Conservation (phyloP, 257 asterid genomes). For the Ilex aquifolium region DNA sequence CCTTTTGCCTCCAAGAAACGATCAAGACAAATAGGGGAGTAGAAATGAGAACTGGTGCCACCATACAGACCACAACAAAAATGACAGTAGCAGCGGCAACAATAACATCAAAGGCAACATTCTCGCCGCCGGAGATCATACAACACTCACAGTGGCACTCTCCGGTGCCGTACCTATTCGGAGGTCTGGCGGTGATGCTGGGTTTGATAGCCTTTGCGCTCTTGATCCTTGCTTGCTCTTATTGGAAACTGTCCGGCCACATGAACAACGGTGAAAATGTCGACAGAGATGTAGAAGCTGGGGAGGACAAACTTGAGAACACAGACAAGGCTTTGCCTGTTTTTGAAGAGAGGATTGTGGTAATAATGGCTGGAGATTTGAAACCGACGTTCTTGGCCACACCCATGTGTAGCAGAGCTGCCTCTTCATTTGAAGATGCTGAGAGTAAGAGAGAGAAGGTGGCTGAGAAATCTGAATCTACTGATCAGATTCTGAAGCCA, state of each 20-base stretch:
- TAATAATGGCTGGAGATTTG: conserved; percentile 62
- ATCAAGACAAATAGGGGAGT: background rate
- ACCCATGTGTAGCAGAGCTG: conserved; percentile 18
- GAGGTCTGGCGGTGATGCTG: conserved; percentile 60
- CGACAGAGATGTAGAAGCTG: conserved; percentile 26
- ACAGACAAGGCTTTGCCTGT: conserved; percentile 24
- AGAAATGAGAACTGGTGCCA: background rate
- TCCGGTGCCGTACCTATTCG: conserved; percentile 64
- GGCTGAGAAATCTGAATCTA: conserved; percentile 10
- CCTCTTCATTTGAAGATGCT: conserved; percentile 14
- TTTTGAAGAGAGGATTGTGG: conserved; percentile 53
- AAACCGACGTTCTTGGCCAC: conserved; percentile 62
- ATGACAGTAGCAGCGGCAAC: conserved; percentile 13
- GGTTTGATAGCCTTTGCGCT: conserved; percentile 62
- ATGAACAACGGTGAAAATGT: conserved; percentile 13
- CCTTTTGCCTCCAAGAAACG: background rate
- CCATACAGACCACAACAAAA: background rate
- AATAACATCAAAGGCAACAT: conserved; percentile 35
- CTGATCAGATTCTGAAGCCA: background rate
- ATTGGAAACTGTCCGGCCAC: conserved; percentile 43
- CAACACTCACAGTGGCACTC: conserved; percentile 63
- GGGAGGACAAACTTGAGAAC: conserved; percentile 32
- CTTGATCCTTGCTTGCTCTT: conserved; percentile 61
- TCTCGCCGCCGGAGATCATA: conserved; percentile 40
- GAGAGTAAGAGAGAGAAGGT: conserved; percentile 4